A percentile compares a stretch with the other conserved stretches of the same genome.
phyloP scores from a whole-genome alignment of 345 rosid genomes.

The Rhodomyrtus tomentosa region DNA sequence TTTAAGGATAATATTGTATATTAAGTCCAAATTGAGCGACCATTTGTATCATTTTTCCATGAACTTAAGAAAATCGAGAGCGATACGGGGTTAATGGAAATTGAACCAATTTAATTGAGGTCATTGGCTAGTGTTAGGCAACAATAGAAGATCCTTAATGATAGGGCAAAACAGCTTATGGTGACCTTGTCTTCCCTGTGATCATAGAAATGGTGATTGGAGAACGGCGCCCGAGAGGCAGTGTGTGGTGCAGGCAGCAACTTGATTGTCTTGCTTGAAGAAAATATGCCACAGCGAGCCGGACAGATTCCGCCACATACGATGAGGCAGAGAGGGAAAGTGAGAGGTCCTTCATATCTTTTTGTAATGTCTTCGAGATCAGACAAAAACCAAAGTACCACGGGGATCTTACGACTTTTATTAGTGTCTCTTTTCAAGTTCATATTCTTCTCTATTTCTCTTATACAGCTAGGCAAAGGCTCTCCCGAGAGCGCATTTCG shows the following conservation, averaged over 20 bases:
- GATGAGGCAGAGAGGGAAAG: conserved; percentile 1
- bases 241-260: neutral
- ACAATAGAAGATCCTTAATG: neutral
- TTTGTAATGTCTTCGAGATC: neutral
- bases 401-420: neutral
- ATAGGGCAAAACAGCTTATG: neutral
- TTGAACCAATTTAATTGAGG: neutral
- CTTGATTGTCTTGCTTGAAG: neutral
- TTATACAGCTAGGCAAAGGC: neutral
- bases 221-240: neutral
- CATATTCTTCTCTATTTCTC: neutral
- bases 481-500: neutral
- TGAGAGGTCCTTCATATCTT: neutral
- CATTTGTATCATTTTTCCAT: too few species aligned
- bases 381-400: conserved; percentile 1
- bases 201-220: neutral
- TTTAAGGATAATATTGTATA: too few species aligned
- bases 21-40: too few species aligned
- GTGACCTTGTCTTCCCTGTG: neutral
- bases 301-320: neutral
- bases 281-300: neutral
- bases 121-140: neutral
- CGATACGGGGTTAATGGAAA: neutral
- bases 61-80: neutral
- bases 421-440: neutral